A percentile compares a stretch with the other conserved stretches of the same genome.
phyloP scores from a whole-genome alignment of 2,329 filamentous ascomycete genomes.

The Colletotrichum sp. region DNA sequence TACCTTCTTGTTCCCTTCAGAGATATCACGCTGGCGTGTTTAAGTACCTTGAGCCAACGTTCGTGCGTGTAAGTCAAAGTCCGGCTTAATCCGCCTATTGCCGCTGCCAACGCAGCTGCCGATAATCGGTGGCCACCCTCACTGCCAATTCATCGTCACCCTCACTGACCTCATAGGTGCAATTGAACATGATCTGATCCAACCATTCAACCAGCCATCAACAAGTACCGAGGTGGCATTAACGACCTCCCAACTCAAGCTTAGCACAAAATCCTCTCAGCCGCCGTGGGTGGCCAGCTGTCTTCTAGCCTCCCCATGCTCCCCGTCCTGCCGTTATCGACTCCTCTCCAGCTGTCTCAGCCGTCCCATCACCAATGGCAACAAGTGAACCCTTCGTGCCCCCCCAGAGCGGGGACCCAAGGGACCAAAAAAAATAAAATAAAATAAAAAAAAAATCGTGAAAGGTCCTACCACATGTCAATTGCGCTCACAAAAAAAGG shows the following conservation, averaged over 20 bases:
- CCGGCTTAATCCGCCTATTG: background rate
- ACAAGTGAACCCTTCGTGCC: background rate
- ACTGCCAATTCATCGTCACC: background rate
- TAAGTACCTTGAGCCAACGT: background rate
- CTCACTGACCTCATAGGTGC: background rate
- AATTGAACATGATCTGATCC: background rate
- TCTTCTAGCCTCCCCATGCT: background rate
- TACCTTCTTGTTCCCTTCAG: background rate
- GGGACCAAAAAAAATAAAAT: background rate
- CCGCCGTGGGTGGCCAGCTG: background rate
- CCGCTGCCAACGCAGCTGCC: background rate
- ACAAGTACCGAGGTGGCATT: background rate
- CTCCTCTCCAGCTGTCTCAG: background rate
- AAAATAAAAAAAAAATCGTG: background rate
- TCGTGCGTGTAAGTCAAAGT: background rate
- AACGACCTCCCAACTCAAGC: background rate
- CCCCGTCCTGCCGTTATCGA: background rate
- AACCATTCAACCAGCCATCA: background rate
- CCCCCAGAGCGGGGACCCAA: background rate
- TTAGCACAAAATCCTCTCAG: background rate
- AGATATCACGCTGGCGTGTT: background rate
- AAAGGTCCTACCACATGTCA: background rate
- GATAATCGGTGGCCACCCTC: background rate
- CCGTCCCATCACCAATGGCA: background rate
- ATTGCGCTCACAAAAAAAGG: background rate